Base-by-base conservation (phyloP, 495 filamentous ascomycete genomes). In the Talaromyces stipitatus region DNA sequence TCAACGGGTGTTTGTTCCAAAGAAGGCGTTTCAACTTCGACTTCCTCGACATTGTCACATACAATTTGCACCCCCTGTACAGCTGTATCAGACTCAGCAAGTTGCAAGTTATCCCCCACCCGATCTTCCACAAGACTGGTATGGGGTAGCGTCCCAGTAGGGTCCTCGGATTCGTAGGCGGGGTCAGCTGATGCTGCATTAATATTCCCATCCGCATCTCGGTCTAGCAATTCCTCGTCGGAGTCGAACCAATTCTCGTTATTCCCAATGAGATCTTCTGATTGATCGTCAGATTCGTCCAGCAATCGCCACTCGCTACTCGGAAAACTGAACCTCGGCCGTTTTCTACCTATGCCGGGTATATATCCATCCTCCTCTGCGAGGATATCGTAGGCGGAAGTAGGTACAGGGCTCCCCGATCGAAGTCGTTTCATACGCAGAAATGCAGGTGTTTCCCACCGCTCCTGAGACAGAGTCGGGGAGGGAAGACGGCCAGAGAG, bases 381-480 rank as follows among this genome's bases (percentile, higher is more conserved):
- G 54, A 95, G 91, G 14, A 87, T 84, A 61, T 89, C 83, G 57
- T 82, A 81, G 11, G 70, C 72, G 9, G 78, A 76, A 58, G n/a
- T n/a, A n/a, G 84, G 78, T 20, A 83, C 76, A 0, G 85, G 66
- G 1, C 79, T 77, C 0, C 81, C 82, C 56, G 82, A 82, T 1
- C 84, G 88, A 4, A 82, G 66, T 45, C 86, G 77, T 16, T 77
- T 72, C 23, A 85, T 75, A 61, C 84, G 89, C 18, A 89, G 61
- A 59, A 95, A 94, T 7, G 87, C 88, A 4, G 91, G 90, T 4
- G 91, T 94, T 20, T 78, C 72, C 76, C 82, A 94, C 20, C 18
- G 50, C 10, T 38, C 28, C 22, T 50, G 9, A 6, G 14, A 29
- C 7, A 16, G 23, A 9, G 16, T 27, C 48, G 24, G 48, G 8